Evolutionary conservation across 768 basidiomycete species (phyloP).

Genomic region (Hortiboletus campestris): DNA sequence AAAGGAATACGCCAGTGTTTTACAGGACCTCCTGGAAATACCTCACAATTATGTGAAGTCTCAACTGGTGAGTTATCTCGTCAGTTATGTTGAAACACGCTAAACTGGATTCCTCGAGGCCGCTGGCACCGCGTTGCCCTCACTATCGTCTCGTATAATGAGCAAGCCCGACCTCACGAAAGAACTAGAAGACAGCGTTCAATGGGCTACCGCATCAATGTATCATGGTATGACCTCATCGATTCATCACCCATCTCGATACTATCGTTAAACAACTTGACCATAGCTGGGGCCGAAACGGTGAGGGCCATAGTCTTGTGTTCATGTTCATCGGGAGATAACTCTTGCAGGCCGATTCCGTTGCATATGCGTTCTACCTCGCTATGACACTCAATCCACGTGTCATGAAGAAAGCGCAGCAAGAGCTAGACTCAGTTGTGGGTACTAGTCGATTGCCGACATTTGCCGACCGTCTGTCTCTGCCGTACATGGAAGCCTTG

Average conservation of each 20-base stretch:
- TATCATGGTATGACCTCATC: constrained; percentile 11
- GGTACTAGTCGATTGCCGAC: constrained; percentile 25
- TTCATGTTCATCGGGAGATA: background rate
- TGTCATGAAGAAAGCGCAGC: constrained; percentile 26
- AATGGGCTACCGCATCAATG: constrained; percentile 16
- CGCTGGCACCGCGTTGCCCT: constrained; percentile 15
- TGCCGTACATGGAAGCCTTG: constrained; percentile 30
- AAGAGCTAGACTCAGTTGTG: constrained; percentile 29
- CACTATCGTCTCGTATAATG: constrained; percentile 15
- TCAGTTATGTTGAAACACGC: background rate
- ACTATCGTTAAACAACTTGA: background rate
- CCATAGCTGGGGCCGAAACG: constrained; percentile 26
- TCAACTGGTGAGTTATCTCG: constrained; percentile 13
- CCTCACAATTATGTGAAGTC: constrained; percentile 14
- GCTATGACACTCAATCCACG: constrained; percentile 30
- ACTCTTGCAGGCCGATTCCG: constrained; percentile 13
- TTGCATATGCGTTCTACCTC: constrained; percentile 18
- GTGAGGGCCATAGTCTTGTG: constrained; percentile 6
- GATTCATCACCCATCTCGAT: background rate
- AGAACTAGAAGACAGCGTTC: constrained; percentile 17
- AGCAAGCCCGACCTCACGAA: constrained; percentile 2
- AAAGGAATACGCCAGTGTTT: constrained; percentile 3
- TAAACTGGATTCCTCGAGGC: constrained; percentile 3
- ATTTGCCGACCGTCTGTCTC: constrained; percentile 20
- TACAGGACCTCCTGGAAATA: constrained; percentile 6